These are phyloP conservation scores for Fusarium pseudograminearum DNA, from an alignment of 2,329 filamentous ascomycete genomes.

Conservation along the genomic window DNA sequence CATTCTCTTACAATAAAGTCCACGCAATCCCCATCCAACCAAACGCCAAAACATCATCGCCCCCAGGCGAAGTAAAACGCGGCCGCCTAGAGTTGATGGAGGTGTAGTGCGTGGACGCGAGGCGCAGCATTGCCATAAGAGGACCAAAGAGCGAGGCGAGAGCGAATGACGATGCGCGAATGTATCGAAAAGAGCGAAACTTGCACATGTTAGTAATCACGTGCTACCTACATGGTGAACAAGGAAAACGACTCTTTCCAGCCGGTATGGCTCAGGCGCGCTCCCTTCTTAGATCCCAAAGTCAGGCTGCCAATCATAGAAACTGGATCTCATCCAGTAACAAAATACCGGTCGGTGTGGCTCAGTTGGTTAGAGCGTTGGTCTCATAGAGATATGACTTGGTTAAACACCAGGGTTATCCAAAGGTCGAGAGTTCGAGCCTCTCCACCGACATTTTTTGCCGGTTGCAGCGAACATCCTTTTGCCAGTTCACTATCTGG, in stretches of 20 bases:
- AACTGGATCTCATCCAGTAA: too few relatives aligned
- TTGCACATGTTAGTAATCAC: neutral
- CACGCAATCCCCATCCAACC: conserved; percentile 28
- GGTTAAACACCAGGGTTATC: conserved; percentile 41
- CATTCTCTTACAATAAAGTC: conserved; percentile 24
- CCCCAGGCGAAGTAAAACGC: conserved; percentile 8
- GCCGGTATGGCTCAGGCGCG: rapidly evolving
- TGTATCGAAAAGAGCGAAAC: neutral
- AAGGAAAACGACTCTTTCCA: neutral
- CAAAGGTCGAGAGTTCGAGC: conserved; percentile 49
- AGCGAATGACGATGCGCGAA: conserved; percentile 2
- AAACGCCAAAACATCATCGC: neutral
- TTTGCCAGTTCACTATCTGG: neutral
- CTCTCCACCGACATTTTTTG: conserved; percentile 25
- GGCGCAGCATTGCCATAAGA: conserved; percentile 1
- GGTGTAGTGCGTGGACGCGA: conserved; percentile 24
- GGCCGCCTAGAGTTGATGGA: conserved; percentile 18
- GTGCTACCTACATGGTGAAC: neutral
- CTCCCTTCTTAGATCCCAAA: too few relatives aligned
- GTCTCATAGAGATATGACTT: conserved; percentile 50
- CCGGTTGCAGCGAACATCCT: neutral
- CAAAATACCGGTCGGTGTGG: conserved; percentile 45
- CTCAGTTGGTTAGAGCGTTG: conserved; percentile 57
- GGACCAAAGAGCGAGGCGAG: neutral
- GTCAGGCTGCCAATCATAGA: too few relatives aligned